A percentile compares a stretch with the other conserved stretches of the same genome.
These are phyloP conservation scores for Naegleria lovaniensis DNA, from an alignment of 208 protist species.

Conservation along the genomic window DNA sequence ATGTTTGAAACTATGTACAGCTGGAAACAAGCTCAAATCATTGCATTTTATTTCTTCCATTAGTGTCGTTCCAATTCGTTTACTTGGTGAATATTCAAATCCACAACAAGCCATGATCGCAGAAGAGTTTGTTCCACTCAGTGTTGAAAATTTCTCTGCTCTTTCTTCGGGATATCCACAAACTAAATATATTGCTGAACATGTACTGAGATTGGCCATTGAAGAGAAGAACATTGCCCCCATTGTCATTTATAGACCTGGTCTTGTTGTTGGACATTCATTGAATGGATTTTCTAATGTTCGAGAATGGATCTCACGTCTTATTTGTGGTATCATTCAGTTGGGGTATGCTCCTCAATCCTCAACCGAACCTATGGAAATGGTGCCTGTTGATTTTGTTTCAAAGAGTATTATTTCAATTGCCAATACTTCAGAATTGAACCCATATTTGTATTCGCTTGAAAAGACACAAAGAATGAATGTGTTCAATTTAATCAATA, in stretches of 20 bases:
- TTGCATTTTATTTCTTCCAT: slow-evolving; percentile 3
- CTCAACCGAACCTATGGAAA: not conserved
- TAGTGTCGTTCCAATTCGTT: not conserved
- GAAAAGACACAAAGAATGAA: not conserved
- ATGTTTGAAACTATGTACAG: not conserved
- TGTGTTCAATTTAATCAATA: not conserved
- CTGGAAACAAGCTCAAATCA: not conserved
- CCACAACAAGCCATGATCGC: not conserved
- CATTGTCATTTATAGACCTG: not conserved
- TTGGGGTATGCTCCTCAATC: not conserved
- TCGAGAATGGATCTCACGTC: not conserved
- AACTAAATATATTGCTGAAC: not conserved
- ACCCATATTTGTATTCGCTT: not conserved
- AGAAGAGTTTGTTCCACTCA: not conserved
- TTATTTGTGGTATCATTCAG: not conserved
- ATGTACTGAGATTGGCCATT: not conserved
- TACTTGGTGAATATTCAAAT: not conserved
- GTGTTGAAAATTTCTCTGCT: not conserved
- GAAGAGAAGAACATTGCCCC: not conserved
- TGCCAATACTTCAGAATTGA: not conserved
- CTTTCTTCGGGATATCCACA: not conserved
- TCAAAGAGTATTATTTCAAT: not conserved
- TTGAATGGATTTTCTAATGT: not conserved
- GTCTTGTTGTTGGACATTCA: not conserved
- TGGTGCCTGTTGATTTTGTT: slow-evolving; percentile 9